phyloP scores from a whole-genome alignment of 805 yeast genomes.

The Maudiozyma bulderi region DNA sequence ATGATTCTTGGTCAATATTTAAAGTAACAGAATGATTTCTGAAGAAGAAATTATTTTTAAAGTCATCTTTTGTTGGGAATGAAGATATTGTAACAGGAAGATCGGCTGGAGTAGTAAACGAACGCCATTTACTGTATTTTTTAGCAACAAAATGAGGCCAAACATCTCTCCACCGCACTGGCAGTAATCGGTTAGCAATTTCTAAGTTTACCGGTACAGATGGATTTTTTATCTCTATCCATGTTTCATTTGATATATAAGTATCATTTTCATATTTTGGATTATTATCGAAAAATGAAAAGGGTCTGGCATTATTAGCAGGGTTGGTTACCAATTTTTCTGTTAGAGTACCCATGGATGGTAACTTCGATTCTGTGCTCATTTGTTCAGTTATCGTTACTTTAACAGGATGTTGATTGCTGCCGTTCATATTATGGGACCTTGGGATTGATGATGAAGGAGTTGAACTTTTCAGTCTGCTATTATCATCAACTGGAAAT shows the following conservation, averaged over 20 bases:
- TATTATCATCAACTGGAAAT: too few relatives aligned
- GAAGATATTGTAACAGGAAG: slow-evolving; percentile 72
- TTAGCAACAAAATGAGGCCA: slow-evolving; percentile 65
- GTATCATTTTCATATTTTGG: slow-evolving; percentile 1
- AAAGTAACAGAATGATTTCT: slow-evolving; percentile 74
- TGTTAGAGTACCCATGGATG: background rate
- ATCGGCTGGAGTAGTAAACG: slow-evolving; percentile 87
- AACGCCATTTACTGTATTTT: slow-evolving; percentile 79
- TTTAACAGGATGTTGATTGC: too few relatives aligned
- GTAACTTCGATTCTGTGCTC: background rate
- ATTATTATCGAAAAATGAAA: slow-evolving; percentile 3
- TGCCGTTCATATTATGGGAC: too few relatives aligned
- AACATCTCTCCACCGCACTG: slow-evolving; percentile 86
- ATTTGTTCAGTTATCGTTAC: background rate
- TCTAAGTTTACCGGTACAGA: slow-evolving; percentile 54
- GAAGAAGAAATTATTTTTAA: slow-evolving; percentile 63
- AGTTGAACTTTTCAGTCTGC: background rate
- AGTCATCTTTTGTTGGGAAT: slow-evolving; percentile 63
- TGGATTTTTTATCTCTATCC: slow-evolving; percentile 70
- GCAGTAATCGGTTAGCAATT: slow-evolving; percentile 46
- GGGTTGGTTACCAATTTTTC: background rate
- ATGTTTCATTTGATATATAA: slow-evolving; percentile 21
- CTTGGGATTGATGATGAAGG: too few relatives aligned
- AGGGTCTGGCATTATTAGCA: background rate
- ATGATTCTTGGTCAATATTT: slow-evolving; percentile 44